Base-by-base conservation (phyloP, 495 filamentous ascomycete genomes). In the Aspergillus steynii region DNA sequence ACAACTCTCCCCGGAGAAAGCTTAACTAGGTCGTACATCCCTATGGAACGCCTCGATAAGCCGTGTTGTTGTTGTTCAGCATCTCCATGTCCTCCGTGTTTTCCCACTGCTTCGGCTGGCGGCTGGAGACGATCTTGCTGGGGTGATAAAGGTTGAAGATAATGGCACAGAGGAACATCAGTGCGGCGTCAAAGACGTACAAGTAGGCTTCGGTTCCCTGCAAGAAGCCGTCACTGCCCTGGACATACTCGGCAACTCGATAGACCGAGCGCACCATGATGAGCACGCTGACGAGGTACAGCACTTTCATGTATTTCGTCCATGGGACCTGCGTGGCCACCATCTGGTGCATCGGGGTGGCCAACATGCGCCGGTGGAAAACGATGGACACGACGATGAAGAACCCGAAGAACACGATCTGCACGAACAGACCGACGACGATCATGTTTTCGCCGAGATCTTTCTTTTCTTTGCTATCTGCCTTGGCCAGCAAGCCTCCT, bases 251-350 rank as follows among this genome's bases (percentile, higher is more conserved):
- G 6, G 85, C 66, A 42, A 86, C 74, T 27, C 88, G 77, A 65
- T 88, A 89, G 6, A 88, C 61, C 9, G 77, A 83, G 26, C 88
- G 79, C 7, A 89, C 67, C 65, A 90, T 64, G 58, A 91, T 88
- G 14, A 89, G 70, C 0, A 58, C 65, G 49, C 76, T 82, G 4
- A 71, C 74, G 0, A 51, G 52, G 64, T 89, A 90, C 4, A 90
- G 74, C 46, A 80, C 68, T 32, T 70, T 60, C 47, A 87, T 69
- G 51, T 79, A 73, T 32, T 70, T 74, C 55, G 67, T 53, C 86
- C 85, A 90, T 0, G 72, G 69, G 10, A 77, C 53, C 0, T 28
- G 10, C 10, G 26, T 53, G 5, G 55, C 48, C 0, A 45, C 52
- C 6, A 67, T 47, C 9, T 56, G 54, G 4, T 64, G 50, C 15